Conservation (phyloP, 257 asterid species). For the Voacanga thouarsii region DNA sequence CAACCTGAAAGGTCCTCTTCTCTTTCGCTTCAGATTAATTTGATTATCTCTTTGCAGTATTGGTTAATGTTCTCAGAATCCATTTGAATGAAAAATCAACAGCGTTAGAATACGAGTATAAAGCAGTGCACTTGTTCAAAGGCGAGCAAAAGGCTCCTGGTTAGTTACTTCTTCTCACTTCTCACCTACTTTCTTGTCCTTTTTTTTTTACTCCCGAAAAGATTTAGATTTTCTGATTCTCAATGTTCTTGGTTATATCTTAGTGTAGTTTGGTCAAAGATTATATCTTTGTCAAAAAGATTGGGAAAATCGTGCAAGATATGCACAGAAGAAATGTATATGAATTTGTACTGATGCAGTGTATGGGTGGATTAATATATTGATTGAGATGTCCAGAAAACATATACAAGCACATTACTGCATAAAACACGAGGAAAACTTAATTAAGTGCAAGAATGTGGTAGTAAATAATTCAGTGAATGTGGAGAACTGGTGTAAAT, state of each 20-base stretch:
- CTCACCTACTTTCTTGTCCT: neutral
- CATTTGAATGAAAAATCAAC: neutral
- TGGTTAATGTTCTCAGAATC: neutral
- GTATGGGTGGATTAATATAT: neutral
- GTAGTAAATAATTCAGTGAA: neutral
- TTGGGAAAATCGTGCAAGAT: neutral
- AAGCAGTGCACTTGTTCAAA: constrained; percentile 8
- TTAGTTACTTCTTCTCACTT: constrained; percentile 1
- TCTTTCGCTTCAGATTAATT: too few relatives aligned
- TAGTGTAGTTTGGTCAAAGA: neutral
- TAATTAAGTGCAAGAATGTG: neutral
- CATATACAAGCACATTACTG: too few relatives aligned
- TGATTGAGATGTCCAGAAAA: neutral
- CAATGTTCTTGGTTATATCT: neutral
- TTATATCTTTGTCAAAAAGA: neutral
- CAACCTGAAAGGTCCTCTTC: constrained; percentile 7
- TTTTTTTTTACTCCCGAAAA: neutral
- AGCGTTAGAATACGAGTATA: constrained; percentile 12
- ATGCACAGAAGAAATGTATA: too few relatives aligned
- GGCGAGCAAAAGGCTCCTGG: constrained; percentile 5
- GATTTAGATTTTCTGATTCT: neutral
- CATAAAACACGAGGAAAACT: neutral
- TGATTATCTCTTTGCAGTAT: neutral
- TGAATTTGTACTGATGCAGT: neutral
- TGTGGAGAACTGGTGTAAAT: neutral